Percentiles rank a stretch among this genome's conserved stretches.
phyloP scores from a whole-genome alignment of 2,329 filamentous ascomycete species.

The Falciphora oryzae region DNA sequence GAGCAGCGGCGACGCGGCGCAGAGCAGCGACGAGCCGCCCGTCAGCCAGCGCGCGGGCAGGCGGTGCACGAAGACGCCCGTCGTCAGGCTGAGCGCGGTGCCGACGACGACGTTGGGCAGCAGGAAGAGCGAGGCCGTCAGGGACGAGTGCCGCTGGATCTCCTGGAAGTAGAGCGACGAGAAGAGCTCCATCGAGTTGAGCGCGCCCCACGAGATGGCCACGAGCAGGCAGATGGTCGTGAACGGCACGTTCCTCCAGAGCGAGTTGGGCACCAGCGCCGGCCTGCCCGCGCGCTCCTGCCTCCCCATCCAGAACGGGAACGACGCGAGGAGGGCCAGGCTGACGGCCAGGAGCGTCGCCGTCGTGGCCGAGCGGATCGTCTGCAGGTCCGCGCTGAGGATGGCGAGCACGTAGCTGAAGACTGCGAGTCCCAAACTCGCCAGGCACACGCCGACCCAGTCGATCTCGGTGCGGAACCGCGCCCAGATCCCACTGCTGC shows the following conservation, averaged over 20 bases:
- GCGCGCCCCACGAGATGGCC: slow-evolving; percentile 37
- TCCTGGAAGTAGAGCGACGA: slow-evolving; percentile 47
- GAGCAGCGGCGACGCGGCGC: slow-evolving; percentile 41
- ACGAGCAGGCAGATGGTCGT: slow-evolving; percentile 47
- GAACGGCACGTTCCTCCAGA: slow-evolving; percentile 55
- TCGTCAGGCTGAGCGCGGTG: slow-evolving; percentile 34
- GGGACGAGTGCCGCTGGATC: slow-evolving; percentile 38
- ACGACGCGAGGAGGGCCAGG: slow-evolving; percentile 37
- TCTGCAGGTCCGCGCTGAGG: slow-evolving; percentile 4
- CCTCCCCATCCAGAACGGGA: slow-evolving; percentile 47
- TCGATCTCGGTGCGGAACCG: slow-evolving; percentile 39
- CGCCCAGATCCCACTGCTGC: slow-evolving; percentile 18
- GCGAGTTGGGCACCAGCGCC: slow-evolving; percentile 55
- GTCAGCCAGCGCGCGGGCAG: slow-evolving; percentile 35
- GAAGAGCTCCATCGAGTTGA: slow-evolving; percentile 42
- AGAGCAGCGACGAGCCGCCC: slow-evolving; percentile 32
- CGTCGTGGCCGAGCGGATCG: slow-evolving; percentile 28
- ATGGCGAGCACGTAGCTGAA: slow-evolving; percentile 45
- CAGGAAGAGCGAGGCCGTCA: slow-evolving; percentile 39
- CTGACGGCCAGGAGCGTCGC: slow-evolving; percentile 41
- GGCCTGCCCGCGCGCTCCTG: slow-evolving; percentile 39
- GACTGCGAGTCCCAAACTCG: slow-evolving; percentile 38
- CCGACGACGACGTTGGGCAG: slow-evolving; percentile 40
- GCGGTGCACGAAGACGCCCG: slow-evolving; percentile 39
- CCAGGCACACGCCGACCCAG: slow-evolving; percentile 46